A percentile compares a stretch with the other conserved stretches of the same genome.
Evolutionary conservation across 202 grass and related monocot genomes (phyloP).

Genomic region (Schoenoplectus tabernaemontani): DNA sequence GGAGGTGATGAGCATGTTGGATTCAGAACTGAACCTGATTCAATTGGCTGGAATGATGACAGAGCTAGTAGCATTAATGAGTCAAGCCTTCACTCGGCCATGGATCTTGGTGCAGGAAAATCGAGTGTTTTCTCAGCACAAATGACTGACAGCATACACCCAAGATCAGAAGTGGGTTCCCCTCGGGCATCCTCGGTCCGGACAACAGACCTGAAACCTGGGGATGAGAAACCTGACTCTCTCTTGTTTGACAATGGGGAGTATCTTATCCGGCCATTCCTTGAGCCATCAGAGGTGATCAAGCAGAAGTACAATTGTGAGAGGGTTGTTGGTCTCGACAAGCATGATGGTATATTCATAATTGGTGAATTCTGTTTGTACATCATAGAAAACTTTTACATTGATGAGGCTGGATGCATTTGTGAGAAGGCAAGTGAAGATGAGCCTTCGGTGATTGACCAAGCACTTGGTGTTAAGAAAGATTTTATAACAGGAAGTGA

Average conservation of each 20-base stretch:
- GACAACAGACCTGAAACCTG: conserved; percentile 50
- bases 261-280: conserved; percentile 94
- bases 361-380: conserved; percentile 94
- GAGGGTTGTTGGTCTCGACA: conserved; percentile 91
- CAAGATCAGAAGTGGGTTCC: conserved; percentile 69
- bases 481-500: conserved; percentile 71
- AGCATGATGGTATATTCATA: conserved; percentile 96
- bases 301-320: conserved; percentile 94
- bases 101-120: conserved; percentile 76
- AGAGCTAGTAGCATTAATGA: conserved; percentile 67
- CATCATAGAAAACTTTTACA: conserved; percentile 98
- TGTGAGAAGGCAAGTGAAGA: conserved; percentile 89
- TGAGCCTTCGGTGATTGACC: conserved; percentile 93
- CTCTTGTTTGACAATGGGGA: conserved; percentile 95
- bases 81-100: conserved; percentile 86
- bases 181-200: conserved; percentile 54
- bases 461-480: conserved; percentile 96
- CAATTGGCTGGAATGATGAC: conserved; percentile 79
- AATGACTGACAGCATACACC: conserved; percentile 59
- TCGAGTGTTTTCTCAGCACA: conserved; percentile 68
- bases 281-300: conserved; percentile 92
- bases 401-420: conserved; percentile 85
- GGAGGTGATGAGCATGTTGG: conserved; percentile 54
- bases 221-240: conserved; percentile 80
- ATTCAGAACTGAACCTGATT: conserved; percentile 56